Evolutionary conservation across 2,329 filamentous ascomycete species (phyloP).

Genomic region (Tricladium varicosporioides): DNA sequence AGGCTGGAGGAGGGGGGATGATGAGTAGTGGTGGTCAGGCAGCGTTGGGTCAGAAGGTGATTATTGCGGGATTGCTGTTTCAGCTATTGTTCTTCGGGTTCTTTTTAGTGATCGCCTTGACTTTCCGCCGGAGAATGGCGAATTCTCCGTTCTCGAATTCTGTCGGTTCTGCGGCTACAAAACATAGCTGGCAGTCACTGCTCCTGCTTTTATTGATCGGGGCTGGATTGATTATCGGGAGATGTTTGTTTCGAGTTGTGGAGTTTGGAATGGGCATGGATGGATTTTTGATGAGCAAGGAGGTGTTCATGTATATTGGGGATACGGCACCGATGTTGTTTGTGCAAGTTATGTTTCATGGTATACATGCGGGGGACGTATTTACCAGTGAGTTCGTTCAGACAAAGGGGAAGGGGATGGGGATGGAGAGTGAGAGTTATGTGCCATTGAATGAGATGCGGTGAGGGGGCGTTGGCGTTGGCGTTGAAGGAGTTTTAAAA

Average conservation of each 20-base stretch:
- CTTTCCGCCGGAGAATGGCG: conserved; percentile 8
- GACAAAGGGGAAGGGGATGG: neutral
- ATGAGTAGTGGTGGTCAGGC: conserved; percentile 7
- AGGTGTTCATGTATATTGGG: conserved; percentile 42
- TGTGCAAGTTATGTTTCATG: conserved; percentile 36
- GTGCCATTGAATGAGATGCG: neutral
- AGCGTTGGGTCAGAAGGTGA: conserved; percentile 8
- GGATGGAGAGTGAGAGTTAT: neutral
- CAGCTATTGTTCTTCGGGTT: conserved; percentile 49
- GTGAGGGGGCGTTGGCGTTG: neutral
- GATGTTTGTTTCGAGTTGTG: conserved; percentile 43
- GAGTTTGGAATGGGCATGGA: conserved; percentile 43
- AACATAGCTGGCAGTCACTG: conserved; percentile 33
- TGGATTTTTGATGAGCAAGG: conserved; percentile 41
- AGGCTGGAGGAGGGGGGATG: conserved; percentile 36
- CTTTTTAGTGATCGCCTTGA: conserved; percentile 37
- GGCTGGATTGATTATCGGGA: conserved; percentile 42
- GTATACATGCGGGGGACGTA: conserved; percentile 34
- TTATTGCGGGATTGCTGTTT: conserved; percentile 42
- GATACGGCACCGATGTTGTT: conserved; percentile 42
- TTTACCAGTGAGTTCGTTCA: neutral
- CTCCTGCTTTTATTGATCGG: conserved; percentile 40
- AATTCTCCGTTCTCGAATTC: neutral
- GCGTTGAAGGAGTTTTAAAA: too few species aligned
- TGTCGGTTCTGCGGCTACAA: neutral